Evolutionary conservation across 2,329 filamentous ascomycete genomes (phyloP), one percentile per base, ranked within the genome.

Genomic region (Tolypocladium tundrense): DNA sequence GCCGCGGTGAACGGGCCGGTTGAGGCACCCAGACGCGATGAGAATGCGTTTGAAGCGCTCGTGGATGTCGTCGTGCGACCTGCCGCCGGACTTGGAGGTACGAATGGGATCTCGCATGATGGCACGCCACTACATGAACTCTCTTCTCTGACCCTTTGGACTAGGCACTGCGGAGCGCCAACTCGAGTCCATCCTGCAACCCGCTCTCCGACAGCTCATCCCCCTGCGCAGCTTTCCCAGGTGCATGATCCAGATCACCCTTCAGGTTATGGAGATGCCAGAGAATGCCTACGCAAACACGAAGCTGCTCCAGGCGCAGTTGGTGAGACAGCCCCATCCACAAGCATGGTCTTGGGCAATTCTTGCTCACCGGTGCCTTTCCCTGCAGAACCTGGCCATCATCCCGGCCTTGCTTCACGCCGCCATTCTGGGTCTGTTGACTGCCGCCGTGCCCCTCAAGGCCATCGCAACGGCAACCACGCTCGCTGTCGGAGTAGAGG

Each of bases 51-150:
- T 72, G 91, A 97, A 76, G 91, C 93, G 35, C 84, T 88, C 54
- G 79, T 99, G 63, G 94, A 97, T 73, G 90, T 99, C 59, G 86
- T 93, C 69, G 84, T 99, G 63, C 85, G 94, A 70, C 93, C 93
- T 54, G 87, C 88, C 41, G 86, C 88, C 62, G 92, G 92, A 19
- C 86, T 94, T 52, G 91, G 89, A 77, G 88, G 91, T 86, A 72
- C 69, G 80, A 60, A 21, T 43, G 4, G 24, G 35, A 21, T 24
- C 41, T 14, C 51, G 10, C 27, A 35, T 14, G 11, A 9, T 37
- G 5, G 21, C 39, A 16, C 14, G 9, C n/a, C 13, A 7, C 31
- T 16, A 4, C 4, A 16, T 27, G n/a, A 5, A 55, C 10, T 21
- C n/a, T 27, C 42, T 45, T 21, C 3, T 69, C 51, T 53, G 55